Conservation (phyloP, 768 basidiomycete genomes). For the Pleurotus pulmonarius region DNA sequence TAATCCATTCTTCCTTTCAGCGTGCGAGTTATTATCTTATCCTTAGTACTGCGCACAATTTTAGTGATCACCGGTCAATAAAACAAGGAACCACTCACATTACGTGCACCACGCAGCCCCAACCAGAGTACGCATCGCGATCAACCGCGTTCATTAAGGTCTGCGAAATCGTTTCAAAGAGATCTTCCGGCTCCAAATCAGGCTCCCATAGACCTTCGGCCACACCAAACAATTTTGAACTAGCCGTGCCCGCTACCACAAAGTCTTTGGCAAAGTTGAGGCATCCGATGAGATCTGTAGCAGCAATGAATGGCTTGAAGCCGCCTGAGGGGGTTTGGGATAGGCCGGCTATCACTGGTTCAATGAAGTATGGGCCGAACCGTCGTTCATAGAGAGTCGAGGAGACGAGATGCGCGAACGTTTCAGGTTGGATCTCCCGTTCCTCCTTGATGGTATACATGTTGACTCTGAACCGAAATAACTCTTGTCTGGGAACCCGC, state of each 20-base stretch:
- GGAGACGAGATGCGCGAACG: constrained; percentile 92
- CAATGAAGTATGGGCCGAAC: constrained; percentile 95
- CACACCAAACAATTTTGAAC: constrained; percentile 90
- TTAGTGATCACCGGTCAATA: not conserved
- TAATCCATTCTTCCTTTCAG: constrained; percentile 93
- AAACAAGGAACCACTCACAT: constrained; percentile 59
- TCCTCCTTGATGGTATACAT: constrained; percentile 99
- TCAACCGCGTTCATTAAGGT: constrained; percentile 93
- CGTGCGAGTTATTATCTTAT: constrained; percentile 76
- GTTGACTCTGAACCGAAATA: constrained; percentile 91
- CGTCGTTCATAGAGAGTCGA: constrained; percentile 94
- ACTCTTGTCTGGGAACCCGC: constrained; percentile 64
- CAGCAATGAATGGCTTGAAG: constrained; percentile 89
- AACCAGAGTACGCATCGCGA: constrained; percentile 94
- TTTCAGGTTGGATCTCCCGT: constrained; percentile 92
- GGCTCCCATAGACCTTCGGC: constrained; percentile 99
- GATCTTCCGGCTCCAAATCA: constrained; percentile 90
- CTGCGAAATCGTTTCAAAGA: constrained; percentile 98
- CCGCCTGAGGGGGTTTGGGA: constrained; percentile 68
- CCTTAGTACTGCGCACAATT: constrained; percentile 53
- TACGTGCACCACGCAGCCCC: constrained; percentile 94
- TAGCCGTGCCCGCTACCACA: constrained; percentile 92
- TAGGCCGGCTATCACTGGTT: constrained; percentile 94
- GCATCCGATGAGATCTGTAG: constrained; percentile 92
- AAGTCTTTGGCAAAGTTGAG: constrained; percentile 96